These are phyloP conservation scores for Suillus hirtellus DNA, from an alignment of 768 basidiomycete species.

Conservation along the genomic window DNA sequence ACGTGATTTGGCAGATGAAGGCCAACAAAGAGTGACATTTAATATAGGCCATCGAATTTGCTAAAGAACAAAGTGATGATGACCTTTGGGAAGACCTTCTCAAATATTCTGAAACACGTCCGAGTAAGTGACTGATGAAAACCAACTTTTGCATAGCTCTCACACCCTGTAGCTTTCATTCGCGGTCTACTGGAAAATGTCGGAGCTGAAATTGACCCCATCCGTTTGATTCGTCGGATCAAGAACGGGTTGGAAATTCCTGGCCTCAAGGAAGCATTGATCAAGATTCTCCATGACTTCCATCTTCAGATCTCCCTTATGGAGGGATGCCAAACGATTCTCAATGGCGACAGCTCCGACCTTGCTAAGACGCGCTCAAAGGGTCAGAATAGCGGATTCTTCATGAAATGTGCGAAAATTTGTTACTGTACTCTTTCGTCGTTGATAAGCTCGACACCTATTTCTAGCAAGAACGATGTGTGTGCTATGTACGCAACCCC, in stretches of 20 bases:
- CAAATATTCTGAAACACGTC: constrained; percentile 91
- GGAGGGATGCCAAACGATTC: constrained; percentile 87
- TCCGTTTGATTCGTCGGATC: constrained; percentile 91
- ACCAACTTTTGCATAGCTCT: not conserved
- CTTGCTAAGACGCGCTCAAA: constrained; percentile 68
- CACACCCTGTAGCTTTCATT: constrained; percentile 70
- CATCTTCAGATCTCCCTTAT: constrained; percentile 91
- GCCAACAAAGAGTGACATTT: constrained; percentile 6
- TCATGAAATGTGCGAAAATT: constrained; percentile 65
- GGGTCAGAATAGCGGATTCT: constrained; percentile 80
- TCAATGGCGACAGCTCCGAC: constrained; percentile 79
- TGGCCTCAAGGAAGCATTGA: constrained; percentile 88
- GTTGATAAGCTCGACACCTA: not conserved
- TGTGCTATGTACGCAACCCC: constrained; percentile 59
- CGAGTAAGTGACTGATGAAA: constrained; percentile 49
- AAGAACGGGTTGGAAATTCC: constrained; percentile 96
- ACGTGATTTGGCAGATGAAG: constrained; percentile 22
- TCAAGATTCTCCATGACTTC: constrained; percentile 97
- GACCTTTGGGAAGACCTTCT: constrained; percentile 98
- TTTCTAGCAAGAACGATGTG: constrained; percentile 61
- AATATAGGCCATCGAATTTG: constrained; percentile 90
- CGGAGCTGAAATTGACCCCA: constrained; percentile 93
- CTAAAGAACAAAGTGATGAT: constrained; percentile 94
- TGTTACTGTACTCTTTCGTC: not conserved
- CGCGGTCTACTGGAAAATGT: constrained; percentile 94